Base-by-base conservation (phyloP, 768 basidiomycete species). In the Macrolepiota fuliginosa region DNA sequence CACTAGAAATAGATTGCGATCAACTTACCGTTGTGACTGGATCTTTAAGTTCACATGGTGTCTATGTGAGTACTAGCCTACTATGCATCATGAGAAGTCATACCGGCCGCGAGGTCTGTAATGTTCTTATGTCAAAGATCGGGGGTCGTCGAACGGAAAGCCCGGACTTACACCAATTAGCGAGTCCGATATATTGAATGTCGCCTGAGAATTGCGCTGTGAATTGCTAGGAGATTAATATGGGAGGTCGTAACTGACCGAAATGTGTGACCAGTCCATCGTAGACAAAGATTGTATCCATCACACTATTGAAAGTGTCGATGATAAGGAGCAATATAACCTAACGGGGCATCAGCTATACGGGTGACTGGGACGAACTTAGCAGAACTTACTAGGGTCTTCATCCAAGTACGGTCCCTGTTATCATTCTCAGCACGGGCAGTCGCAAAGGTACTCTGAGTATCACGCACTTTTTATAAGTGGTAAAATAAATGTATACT, bases 351-450 rank as follows among this genome's bases (percentile, higher is more conserved):
- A 42, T 82, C 77, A 80, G 7, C 7, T 32, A 32, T 32, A 32
- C 3, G 29, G 7, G 3, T 32, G 7, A 7, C 29, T 32, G 7
- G 29, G 29, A 32, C 7, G 29, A 32, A 32, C 29, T 7, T 7
- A 7, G 29, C 7, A 32, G 29, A 3, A 69, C 77, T 45, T 54
- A 82, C 82, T 60, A 83, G 76, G 0, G 68, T 29, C 62, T 80
- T 82, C 67, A 84, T 77, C 77, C 80, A 80, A 13, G 61, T 40
- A 29, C 68, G 74, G 63, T 85, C 83, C 10, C 81, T 83, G 53
- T 19, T n/a, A 19, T 45, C n/a, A 45, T 7, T n/a, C 7, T 45
- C 1, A 24, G 37, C 24, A 55, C 45, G n/a, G 27, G 24, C 24
- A 47, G 3, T 7, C 13, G 22, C 54, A 29, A 55, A 40, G 29